Base-by-base conservation (phyloP, 768 basidiomycete species). In the Termitomyces heimii region DNA sequence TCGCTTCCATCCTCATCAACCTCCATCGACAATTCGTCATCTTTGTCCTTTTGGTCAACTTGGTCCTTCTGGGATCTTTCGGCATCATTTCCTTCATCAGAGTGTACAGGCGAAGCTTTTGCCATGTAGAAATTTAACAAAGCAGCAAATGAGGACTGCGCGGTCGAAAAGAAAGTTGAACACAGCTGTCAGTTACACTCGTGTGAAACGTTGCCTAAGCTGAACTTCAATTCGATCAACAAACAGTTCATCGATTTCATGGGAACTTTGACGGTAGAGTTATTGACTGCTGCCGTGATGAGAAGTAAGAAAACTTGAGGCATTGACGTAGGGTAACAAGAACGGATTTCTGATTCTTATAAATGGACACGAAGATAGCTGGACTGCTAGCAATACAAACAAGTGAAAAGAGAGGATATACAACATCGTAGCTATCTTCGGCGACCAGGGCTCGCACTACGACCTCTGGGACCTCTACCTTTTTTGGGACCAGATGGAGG, bases 401-500 rank as follows among this genome's bases (percentile, higher is more conserved):
- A 60, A 28, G 26, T 28, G 18, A 39, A 20, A 39, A 28, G 5
- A 12, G 6, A 37, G 20, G 34, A 39, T 50, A 59, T 53, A 55
- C 45, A 48, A 24, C 46, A 46, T 56, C 54, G 63, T 63, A 26
- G 51, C 60, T 71, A 75, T 75, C 73, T 72, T 62, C 79, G 76
- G 68, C 88, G 81, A 40, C 79, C 77, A 9, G 92, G 92, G 66
- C 92, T 94, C 4, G 90, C 90, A 67, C 92, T 93, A 56, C 92
- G 86, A 50, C 85, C 87, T 55, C 89, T 78, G 22, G 74, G 76
- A 35, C 79, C 82, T 61, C 89, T 78, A 14, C 86, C 85, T 64
- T 88, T 90, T 71, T 87, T 89, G 5, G 89, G 91, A 1, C 88
- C 91, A 7, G 87, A 79, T 1, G 92, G 89, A 39, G 93, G 90